phyloP scores from a whole-genome alignment of 768 basidiomycete genomes.

The Exsudoporus frostii region DNA sequence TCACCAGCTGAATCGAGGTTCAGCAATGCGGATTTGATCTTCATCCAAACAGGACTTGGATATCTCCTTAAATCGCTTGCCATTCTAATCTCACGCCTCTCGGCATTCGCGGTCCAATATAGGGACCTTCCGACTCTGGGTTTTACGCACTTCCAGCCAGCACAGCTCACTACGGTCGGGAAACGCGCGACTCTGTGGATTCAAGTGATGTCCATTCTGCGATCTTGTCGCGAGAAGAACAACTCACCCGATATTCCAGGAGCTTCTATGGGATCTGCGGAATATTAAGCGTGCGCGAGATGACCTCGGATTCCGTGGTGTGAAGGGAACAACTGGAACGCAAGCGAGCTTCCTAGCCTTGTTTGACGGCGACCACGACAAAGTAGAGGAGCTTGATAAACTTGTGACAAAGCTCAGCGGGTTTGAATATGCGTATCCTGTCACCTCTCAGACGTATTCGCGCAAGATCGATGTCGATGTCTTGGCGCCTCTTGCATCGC shows the following conservation, averaged over 20 bases:
- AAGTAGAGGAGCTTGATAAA: conserved; percentile 87
- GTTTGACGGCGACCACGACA: conserved; percentile 93
- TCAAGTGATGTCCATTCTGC: conserved; percentile 49
- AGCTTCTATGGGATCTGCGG: conserved; percentile 93
- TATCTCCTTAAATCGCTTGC: conserved; percentile 87
- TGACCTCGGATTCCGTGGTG: conserved; percentile 95
- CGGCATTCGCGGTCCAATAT: conserved; percentile 80
- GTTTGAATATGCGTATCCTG: conserved; percentile 93
- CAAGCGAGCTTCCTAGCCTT: conserved; percentile 93
- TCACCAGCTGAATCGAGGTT: conserved; percentile 11
- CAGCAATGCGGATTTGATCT: conserved; percentile 98
- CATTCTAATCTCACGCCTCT: conserved; percentile 83
- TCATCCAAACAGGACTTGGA: conserved; percentile 82
- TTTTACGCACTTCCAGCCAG: conserved; percentile 99
- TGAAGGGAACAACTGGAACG: conserved; percentile 99
- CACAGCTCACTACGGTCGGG: conserved; percentile 96
- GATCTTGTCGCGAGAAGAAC: background rate
- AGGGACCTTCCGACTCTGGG: conserved; percentile 90
- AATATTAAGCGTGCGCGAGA: conserved; percentile 87
- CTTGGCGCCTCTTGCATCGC: conserved; percentile 80
- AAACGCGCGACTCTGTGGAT: conserved; percentile 97
- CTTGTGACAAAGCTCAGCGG: conserved; percentile 90
- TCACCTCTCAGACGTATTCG: conserved; percentile 98
- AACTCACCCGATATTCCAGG: conserved; percentile 39
- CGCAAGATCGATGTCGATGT: conserved; percentile 96